Evolutionary conservation across 2,329 filamentous ascomycete genomes (phyloP), one percentile per base, ranked within the genome.

Genomic region (Fusarium anguioides): DNA sequence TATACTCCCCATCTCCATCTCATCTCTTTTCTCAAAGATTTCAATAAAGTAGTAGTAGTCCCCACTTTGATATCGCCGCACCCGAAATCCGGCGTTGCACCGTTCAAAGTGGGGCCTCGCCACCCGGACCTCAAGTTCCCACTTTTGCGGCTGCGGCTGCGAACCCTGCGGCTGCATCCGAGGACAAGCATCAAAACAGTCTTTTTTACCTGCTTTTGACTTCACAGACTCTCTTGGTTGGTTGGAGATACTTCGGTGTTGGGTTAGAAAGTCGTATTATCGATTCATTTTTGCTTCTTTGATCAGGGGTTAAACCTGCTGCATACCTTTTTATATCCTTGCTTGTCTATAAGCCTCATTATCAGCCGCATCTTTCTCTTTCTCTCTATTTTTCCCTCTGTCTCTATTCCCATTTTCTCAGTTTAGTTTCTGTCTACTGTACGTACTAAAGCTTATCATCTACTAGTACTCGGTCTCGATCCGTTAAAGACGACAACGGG

Each of bases 161-260:
- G 56, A 69, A 63, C 62, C 49, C 15, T 71, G 58, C 69, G 66
- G 69, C 58, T 72, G 47, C 52, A 63, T 57, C 59, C 53, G 69
- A 71, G 26, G 35, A 61, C 42, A 52, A 29, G 60, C 27, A 55
- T 12, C 26, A 37, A n/a, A 41, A 42, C 39, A 37, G n/a, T n/a
- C n/a, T n/a, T 39, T 37, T n/a, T 27, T 8, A 23, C 50, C 44
- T 45, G 20, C 39, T 42, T 29, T 21, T 49, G n/a, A 26, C 11
- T 21, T 2, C 1, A 18, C 35, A 8, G 14, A 8, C 21, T 51
- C 27, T 17, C 8, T 44, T 18, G 44, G 20, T 36, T 46, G 35
- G 39, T 41, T 41, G 71, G 71, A 52, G 70, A 72, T 74, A 72
- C 58, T 49, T 74, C 72, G 72, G 72, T 65, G 44, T 70, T 65